Conservation (phyloP, 495 filamentous ascomycete species). For the Neurospora sp. region DNA sequence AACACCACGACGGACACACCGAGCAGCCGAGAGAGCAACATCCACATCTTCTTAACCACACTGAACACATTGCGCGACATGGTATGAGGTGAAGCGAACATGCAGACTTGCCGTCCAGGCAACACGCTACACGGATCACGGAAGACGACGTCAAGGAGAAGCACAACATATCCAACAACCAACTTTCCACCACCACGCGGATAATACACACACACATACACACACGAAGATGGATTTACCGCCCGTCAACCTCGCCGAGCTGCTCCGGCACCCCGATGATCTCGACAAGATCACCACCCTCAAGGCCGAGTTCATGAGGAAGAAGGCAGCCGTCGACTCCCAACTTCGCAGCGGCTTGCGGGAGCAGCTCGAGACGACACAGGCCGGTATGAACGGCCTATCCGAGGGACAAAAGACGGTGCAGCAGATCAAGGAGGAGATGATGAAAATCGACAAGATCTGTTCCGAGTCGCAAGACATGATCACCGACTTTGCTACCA, state of each 20-base stretch:
- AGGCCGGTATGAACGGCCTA: slow-evolving; percentile 78
- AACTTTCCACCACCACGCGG: neutral
- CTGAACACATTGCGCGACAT: slow-evolving; percentile 7
- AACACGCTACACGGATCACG: neutral
- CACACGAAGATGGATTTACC: slow-evolving; percentile 39
- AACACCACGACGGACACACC: neutral
- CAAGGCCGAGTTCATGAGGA: slow-evolving; percentile 87
- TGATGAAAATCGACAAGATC: slow-evolving; percentile 95
- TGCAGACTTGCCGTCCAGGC: neutral
- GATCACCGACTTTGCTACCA: slow-evolving; percentile 93
- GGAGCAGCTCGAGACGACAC: slow-evolving; percentile 86
- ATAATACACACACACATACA: neutral
- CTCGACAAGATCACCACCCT: slow-evolving; percentile 88
- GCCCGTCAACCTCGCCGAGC: slow-evolving; percentile 61
- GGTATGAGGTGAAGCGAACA: slow-evolving; percentile 8
- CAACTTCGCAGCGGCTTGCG: slow-evolving; percentile 79
- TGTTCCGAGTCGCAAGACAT: slow-evolving; percentile 93
- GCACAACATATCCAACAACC: neutral
- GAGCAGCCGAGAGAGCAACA: neutral
- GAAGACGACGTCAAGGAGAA: neutral
- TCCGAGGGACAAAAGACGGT: slow-evolving; percentile 81
- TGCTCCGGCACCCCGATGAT: slow-evolving; percentile 66
- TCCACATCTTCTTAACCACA: neutral
- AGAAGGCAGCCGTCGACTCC: slow-evolving; percentile 82
- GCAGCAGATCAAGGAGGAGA: slow-evolving; percentile 86